Evolutionary conservation across 371 early-diverging fungal species (phyloP).

Genomic region (Zychaea mexicana): DNA sequence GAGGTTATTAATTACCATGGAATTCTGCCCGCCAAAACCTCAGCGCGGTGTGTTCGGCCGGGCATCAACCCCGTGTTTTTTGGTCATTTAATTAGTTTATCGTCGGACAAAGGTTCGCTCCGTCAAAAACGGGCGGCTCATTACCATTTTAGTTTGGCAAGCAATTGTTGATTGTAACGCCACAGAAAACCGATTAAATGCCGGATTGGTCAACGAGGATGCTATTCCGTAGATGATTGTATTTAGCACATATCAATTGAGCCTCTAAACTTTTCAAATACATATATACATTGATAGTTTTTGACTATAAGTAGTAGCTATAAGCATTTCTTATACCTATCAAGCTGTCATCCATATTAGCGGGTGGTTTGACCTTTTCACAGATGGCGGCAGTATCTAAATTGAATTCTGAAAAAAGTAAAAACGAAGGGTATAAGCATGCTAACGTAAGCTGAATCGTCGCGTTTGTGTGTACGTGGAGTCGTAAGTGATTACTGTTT

Average conservation of each 20-base stretch:
- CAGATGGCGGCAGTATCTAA: conserved; percentile 17
- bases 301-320: no score
- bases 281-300: neutral
- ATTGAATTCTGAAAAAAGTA: conserved; percentile 5
- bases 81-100: neutral
- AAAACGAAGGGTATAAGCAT: neutral
- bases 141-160: conserved; percentile 55
- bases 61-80: neutral
- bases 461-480: neutral
- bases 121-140: neutral
- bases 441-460: neutral
- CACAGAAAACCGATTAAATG: conserved; percentile 42
- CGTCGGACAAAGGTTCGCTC: neutral
- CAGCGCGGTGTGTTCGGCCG: no score
- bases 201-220: conserved; percentile 24
- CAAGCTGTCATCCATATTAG: conserved; percentile 30
- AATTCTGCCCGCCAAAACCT: no score
- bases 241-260: no score
- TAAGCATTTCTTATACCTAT: conserved; percentile 23
- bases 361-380: conserved; percentile 31
- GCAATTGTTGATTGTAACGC: conserved; percentile 48
- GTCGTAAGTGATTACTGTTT: conserved; percentile 30
- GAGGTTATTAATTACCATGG: neutral
- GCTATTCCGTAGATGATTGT: no score
- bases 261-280: no score